phyloP scores from a whole-genome alignment of 2,329 filamentous ascomycete genomes.

The Fusarium pseudonygamai region DNA sequence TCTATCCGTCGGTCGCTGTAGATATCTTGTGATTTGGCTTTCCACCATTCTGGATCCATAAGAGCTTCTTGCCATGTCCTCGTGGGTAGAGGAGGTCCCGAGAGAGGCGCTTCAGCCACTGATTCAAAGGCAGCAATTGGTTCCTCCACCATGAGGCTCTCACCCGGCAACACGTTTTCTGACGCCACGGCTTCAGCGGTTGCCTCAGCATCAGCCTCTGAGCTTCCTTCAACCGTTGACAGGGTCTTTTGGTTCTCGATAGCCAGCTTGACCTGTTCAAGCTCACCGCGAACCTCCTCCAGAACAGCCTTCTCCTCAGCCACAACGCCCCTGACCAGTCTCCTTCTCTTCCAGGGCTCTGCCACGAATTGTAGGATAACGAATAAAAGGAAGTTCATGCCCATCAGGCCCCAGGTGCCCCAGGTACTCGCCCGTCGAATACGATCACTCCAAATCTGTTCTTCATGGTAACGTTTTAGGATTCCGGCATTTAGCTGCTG shows the following conservation, averaged over 20 bases:
- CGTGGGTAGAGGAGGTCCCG: neutral
- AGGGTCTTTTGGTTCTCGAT: conserved; percentile 41
- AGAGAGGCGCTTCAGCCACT: conserved; percentile 5
- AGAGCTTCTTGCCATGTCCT: conserved; percentile 56
- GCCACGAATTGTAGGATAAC: conserved; percentile 87
- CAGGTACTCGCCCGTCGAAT: conserved; percentile 96
- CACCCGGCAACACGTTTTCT: conserved; percentile 8
- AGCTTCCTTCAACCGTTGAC: conserved; percentile 18
- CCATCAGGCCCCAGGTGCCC: conserved; percentile 99
- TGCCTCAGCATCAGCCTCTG: conserved; percentile 1
- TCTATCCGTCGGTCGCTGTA: conserved; percentile 72
- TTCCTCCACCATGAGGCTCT: neutral
- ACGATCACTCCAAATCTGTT: conserved; percentile 99
- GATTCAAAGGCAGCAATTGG: conserved; percentile 1
- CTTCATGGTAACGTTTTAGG: conserved; percentile 93
- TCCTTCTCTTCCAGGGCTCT: conserved; percentile 87
- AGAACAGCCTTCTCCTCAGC: conserved; percentile 74
- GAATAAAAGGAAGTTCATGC: conserved; percentile 90
- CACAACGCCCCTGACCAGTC: conserved; percentile 84
- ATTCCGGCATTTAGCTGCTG: conserved; percentile 83
- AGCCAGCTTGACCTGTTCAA: conserved; percentile 48
- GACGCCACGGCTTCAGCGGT: conserved; percentile 3
- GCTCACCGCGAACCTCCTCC: conserved; percentile 58
- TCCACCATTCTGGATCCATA: conserved; percentile 57
- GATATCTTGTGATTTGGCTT: conserved; percentile 63